These are phyloP conservation scores for Xylaria castorea DNA, from an alignment of 495 filamentous ascomycete genomes.

Conservation along the genomic window DNA sequence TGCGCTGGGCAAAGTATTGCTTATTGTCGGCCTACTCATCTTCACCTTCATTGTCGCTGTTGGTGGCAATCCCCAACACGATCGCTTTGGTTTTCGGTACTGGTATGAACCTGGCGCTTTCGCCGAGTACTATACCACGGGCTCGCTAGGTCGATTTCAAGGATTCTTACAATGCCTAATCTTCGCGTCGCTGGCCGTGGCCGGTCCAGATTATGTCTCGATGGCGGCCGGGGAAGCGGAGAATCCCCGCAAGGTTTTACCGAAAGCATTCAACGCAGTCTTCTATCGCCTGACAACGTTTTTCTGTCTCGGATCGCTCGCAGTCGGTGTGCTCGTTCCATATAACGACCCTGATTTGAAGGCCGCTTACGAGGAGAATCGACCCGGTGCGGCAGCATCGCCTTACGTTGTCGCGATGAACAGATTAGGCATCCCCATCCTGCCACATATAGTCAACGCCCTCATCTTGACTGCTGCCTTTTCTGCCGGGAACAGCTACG, in stretches of 20 bases:
- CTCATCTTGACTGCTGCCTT: conserved; percentile 71
- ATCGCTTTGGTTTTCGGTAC: conserved; percentile 71
- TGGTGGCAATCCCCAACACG: conserved; percentile 67
- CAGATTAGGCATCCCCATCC: conserved; percentile 63
- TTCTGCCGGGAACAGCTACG: conserved; percentile 78
- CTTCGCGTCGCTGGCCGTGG: conserved; percentile 72
- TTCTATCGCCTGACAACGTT: conserved; percentile 72
- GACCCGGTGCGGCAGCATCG: conserved; percentile 67
- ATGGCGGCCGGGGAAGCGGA: conserved; percentile 75
- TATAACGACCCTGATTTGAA: conserved; percentile 55
- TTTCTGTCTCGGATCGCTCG: conserved; percentile 70
- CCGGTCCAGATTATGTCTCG: conserved; percentile 74
- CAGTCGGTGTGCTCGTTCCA: conserved; percentile 67
- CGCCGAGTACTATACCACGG: conserved; percentile 62
- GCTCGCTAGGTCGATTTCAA: conserved; percentile 65
- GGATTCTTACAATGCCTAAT: conserved; percentile 71
- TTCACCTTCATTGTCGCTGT: conserved; percentile 75
- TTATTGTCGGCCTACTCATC: conserved; percentile 66
- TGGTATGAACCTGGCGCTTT: conserved; percentile 75
- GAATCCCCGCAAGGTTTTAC: conserved; percentile 65
- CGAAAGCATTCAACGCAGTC: conserved; percentile 70
- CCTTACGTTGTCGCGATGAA: conserved; percentile 82
- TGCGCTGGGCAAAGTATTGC: conserved; percentile 65
- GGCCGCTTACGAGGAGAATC: conserved; percentile 54
- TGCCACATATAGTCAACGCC: conserved; percentile 77